Evolutionary conservation across 1,284 basidiomycete genomes (phyloP).

Genomic region (Pascua sp.): DNA sequence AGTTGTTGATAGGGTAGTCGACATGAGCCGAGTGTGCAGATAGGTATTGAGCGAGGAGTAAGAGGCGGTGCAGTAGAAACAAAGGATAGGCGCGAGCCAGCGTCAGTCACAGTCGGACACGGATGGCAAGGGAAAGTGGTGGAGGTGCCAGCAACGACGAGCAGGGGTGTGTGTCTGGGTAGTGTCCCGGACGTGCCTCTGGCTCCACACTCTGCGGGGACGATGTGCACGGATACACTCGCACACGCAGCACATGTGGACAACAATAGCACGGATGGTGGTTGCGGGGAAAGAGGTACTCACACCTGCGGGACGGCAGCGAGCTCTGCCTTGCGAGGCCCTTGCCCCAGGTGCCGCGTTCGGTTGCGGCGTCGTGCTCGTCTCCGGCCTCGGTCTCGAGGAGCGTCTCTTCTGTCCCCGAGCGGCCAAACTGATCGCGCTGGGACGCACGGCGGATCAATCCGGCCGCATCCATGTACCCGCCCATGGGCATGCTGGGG

Average conservation of each 20-base stretch:
- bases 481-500: constrained; percentile 4
- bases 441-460: constrained; percentile 23
- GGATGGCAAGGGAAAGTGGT: neutral
- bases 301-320: constrained; percentile 39
- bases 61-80: too few species aligned
- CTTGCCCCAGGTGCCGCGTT: constrained; percentile 32
- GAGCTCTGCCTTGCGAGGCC: constrained; percentile 42
- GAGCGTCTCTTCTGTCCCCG: constrained; percentile 26
- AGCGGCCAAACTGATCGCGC: constrained; percentile 24
- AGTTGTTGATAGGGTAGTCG: too few species aligned
- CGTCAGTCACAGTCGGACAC: neutral
- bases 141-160: neutral
- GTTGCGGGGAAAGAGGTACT: constrained; percentile 11
- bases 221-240: too few species aligned
- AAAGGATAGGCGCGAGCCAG: too few species aligned
- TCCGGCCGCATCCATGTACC: neutral
- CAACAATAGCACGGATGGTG: too few species aligned
- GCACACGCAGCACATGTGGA: too few species aligned
- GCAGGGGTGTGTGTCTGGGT: neutral
- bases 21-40: too few species aligned
- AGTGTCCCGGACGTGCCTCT: neutral
- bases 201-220: neutral
- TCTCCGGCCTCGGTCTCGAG: constrained; percentile 26
- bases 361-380: constrained; percentile 23
- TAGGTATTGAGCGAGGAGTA: too few species aligned